Conservation (phyloP, 148 eudicot species). For the Nepenthes mirabilis region DNA sequence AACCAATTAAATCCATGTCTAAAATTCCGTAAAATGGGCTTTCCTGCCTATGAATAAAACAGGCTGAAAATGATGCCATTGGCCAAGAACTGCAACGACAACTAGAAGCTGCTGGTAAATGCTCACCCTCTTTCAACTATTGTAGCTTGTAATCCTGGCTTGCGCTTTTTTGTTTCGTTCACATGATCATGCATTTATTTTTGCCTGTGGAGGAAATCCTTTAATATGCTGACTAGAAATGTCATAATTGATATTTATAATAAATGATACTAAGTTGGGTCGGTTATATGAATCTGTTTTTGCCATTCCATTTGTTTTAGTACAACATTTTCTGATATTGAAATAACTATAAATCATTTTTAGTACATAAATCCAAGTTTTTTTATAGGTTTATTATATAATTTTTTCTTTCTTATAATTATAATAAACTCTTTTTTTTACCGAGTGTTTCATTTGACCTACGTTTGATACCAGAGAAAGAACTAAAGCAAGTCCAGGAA, state of each 20-base stretch:
- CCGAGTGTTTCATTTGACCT: background rate
- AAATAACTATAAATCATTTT: no score
- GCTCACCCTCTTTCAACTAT: background rate
- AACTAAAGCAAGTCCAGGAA: slow-evolving; percentile 83
- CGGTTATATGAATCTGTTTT: no score
- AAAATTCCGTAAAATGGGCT: background rate
- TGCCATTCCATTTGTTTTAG: no score
- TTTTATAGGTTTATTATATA: no score
- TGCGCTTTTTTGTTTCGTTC: background rate
- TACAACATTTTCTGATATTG: no score
- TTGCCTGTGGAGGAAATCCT: no score
- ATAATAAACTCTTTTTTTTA: background rate
- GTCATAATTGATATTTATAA: background rate
- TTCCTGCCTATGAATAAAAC: slow-evolving; percentile 2
- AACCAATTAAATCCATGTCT: background rate
- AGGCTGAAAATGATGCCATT: slow-evolving; percentile 86
- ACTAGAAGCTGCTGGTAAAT: slow-evolving; percentile 87
- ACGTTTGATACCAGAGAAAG: slow-evolving; percentile 42
- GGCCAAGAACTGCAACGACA: slow-evolving; percentile 95
- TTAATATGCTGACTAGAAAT: background rate
- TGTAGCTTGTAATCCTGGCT: background rate
- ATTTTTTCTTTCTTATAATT: background rate
- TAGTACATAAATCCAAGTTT: no score
- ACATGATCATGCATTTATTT: no score
- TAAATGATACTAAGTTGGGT: no score